These are phyloP conservation scores for Coemansia sp. DNA, from an alignment of 192 early-diverging fungal genomes.

Conservation along the genomic window DNA sequence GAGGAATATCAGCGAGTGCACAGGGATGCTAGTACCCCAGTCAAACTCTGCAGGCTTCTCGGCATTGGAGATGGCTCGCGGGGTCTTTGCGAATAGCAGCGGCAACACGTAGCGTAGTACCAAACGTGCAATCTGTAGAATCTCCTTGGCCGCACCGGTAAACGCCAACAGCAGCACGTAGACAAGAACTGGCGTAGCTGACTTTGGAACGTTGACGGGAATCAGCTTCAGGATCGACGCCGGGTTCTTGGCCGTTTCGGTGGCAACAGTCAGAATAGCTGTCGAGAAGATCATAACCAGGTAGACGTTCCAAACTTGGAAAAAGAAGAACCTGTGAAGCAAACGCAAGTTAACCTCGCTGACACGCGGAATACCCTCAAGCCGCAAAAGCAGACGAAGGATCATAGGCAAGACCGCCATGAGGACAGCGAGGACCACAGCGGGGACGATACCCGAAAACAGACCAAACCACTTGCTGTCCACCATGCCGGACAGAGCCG, in stretches of 20 bases:
- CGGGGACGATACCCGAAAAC: conserved; percentile 82
- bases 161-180: conserved; percentile 82
- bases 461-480: conserved; percentile 55
- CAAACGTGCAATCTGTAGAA: conserved; percentile 72
- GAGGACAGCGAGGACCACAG: conserved; percentile 69
- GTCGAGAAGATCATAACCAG: conserved; percentile 77
- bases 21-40: conserved; percentile 71
- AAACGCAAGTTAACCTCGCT: conserved; percentile 70
- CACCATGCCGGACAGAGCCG: conserved; percentile 55
- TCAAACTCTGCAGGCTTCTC: conserved; percentile 62
- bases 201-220: conserved; percentile 67
- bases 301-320: conserved; percentile 84
- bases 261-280: conserved; percentile 60
- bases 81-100: conserved; percentile 72
- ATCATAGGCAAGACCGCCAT: conserved; percentile 77
- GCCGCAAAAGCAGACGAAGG: conserved; percentile 65
- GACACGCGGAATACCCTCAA: conserved; percentile 68
- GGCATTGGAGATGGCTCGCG: conserved; percentile 67
- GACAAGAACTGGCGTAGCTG: conserved; percentile 82
- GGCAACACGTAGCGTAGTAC: conserved; percentile 66
- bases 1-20: conserved; percentile 72
- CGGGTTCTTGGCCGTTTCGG: conserved; percentile 31
- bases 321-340: conserved; percentile 79
- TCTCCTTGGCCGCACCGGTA: conserved; percentile 68
- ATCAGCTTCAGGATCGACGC: conserved; percentile 58